Evolutionary conservation across 495 filamentous ascomycete species (phyloP), one percentile per base, ranked within the genome.

Genomic region (Penicillium argentinense): DNA sequence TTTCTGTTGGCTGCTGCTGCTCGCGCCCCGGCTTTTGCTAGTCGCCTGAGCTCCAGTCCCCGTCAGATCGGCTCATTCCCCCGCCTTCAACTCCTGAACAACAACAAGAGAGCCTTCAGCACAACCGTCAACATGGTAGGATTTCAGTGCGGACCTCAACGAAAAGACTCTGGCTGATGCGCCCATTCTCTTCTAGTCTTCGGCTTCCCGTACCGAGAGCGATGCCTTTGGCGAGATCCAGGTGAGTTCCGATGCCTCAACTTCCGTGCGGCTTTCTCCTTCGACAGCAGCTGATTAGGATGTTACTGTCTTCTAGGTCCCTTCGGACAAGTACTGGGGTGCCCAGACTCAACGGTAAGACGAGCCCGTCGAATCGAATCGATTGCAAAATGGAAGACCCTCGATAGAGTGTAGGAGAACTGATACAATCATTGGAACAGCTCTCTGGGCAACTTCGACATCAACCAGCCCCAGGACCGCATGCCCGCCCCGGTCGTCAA

Each of bases 401-500:
- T n/a, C n/a, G n/a, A n/a, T n/a, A 8, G 5, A 13, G 9, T 13
- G 22, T 39, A 27, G 28, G 39, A 50, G n/a, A 22, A 41, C 50
- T 57, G 45, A 57, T 54, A 22, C 30, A 33, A 53, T 52, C 28
- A 51, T 62, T 46, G 61, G 9, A 37, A 63, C 42, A 81, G 79
- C 40, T 97, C 95, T 29, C 77, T 98, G 69, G 85, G 85, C 63
- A 98, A 98, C 77, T 98, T 98, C 78, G 84, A 86, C 63, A 97
- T 98, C 82, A 97, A 97, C 71, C 93, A 98, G 75, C 93, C 95
- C 49, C 88, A 95, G 67, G 93, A 98, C 66, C 90, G 93, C 63
- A 97, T 98, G 92, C 95, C 93, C 36, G 86, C 89, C 49, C 86
- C 91, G 1, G 84, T 98, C 49, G 75, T 98, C 51, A 83, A 80